These are phyloP conservation scores for Venturia oleaginea DNA, from an alignment of 2,329 filamentous ascomycete species.

Conservation along the genomic window DNA sequence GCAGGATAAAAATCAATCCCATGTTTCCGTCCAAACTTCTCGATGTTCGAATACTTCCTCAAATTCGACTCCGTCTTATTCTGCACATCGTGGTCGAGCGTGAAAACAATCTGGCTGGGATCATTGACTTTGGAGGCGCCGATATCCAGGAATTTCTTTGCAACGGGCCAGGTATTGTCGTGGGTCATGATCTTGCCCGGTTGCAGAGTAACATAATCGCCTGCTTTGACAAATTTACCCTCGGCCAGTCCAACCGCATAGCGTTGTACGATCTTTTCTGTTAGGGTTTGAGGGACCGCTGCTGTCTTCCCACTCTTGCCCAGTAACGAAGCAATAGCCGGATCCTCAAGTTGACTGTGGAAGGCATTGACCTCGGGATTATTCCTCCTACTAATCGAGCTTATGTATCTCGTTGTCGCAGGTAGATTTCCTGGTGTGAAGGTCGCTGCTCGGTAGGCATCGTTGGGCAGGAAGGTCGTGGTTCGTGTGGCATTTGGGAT, in stretches of 20 bases:
- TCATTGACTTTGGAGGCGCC: conserved; percentile 67
- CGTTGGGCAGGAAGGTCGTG: not conserved
- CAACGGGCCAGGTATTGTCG: conserved; percentile 72
- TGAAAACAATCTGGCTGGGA: conserved; percentile 67
- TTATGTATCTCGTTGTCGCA: not conserved
- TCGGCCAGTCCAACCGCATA: conserved; percentile 67
- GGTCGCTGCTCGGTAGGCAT: not conserved
- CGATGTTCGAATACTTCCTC: conserved; percentile 73
- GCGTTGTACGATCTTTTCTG: conserved; percentile 84
- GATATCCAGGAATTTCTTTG: conserved; percentile 73
- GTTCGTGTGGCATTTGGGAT: not conserved
- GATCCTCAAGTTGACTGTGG: conserved; percentile 53
- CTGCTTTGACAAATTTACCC: conserved; percentile 65
- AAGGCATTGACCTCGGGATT: conserved; percentile 34
- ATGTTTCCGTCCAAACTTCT: conserved; percentile 71
- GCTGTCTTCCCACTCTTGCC: conserved; percentile 44
- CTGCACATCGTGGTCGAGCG: conserved; percentile 81
- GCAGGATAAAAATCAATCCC: conserved; percentile 70
- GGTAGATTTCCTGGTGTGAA: not conserved
- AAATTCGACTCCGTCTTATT: conserved; percentile 71
- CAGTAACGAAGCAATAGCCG: conserved; percentile 60
- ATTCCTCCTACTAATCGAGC: not conserved
- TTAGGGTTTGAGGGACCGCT: conserved; percentile 62
- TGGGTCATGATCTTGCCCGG: conserved; percentile 74
- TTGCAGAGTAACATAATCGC: conserved; percentile 74